Evolutionary conservation across 2,329 filamentous ascomycete genomes (phyloP).

Genomic region (Cladorrhinum sp.): DNA sequence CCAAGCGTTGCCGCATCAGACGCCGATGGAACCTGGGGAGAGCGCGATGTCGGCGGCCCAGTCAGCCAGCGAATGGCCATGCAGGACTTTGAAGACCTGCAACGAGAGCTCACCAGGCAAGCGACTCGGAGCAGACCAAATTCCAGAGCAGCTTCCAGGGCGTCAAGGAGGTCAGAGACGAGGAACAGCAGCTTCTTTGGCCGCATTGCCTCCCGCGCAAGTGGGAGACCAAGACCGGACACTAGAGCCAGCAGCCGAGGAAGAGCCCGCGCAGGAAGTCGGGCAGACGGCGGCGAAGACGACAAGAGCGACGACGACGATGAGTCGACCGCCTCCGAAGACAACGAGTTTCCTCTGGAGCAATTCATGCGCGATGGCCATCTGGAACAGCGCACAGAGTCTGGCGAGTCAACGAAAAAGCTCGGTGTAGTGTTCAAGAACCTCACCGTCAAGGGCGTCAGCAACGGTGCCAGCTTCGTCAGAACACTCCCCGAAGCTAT

Average conservation of each 20-base stretch:
- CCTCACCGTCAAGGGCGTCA: slow-evolving; percentile 69
- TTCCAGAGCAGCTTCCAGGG: slow-evolving; percentile 8
- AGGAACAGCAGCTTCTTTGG: slow-evolving; percentile 18
- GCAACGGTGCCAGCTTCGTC: slow-evolving; percentile 62
- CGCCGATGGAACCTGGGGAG: slow-evolving; percentile 24
- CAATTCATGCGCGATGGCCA: slow-evolving; percentile 72
- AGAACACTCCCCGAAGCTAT: slow-evolving; percentile 63
- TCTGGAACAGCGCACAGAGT: slow-evolving; percentile 67
- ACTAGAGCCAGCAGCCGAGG: slow-evolving; percentile 28
- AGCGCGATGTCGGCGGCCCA: slow-evolving; percentile 27
- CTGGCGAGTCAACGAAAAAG: slow-evolving; percentile 67
- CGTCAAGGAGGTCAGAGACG: slow-evolving; percentile 17
- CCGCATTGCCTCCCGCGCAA: slow-evolving; percentile 21
- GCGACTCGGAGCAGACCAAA: neutral
- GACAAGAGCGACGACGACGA: slow-evolving; percentile 28
- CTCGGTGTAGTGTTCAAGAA: slow-evolving; percentile 76
- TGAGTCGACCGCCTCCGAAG: slow-evolving; percentile 36
- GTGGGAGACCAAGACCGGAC: slow-evolving; percentile 3
- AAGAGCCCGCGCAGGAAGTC: neutral
- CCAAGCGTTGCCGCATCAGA: slow-evolving; percentile 9
- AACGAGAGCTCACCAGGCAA: slow-evolving; percentile 16
- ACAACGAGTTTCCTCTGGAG: slow-evolving; percentile 64
- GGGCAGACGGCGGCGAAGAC: slow-evolving; percentile 36
- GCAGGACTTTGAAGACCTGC: slow-evolving; percentile 26
- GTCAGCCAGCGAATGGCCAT: slow-evolving; percentile 26